Evolutionary conservation across 129 eudicot genomes (phyloP).

Genomic region (carrot (Daucus carota)): DH1_v3.0 NC_030388.2:32639001-32639500

Average conservation of each 20-base stretch:
- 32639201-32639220: slow-evolving; percentile 61
- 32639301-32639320: slow-evolving; percentile 81
- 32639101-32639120: not conserved
- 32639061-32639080: not conserved
- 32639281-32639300: slow-evolving; percentile 84
- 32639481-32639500: slow-evolving; percentile 76
- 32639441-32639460: too few species aligned
- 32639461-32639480: slow-evolving; percentile 45
- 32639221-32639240: slow-evolving; percentile 86
- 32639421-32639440: not conserved
- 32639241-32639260: slow-evolving; percentile 69
- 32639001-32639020: not conserved
- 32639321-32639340: slow-evolving; percentile 77
- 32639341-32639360: slow-evolving; percentile 53
- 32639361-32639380: slow-evolving; percentile 73
- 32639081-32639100: slow-evolving; percentile 9
- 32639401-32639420: not conserved
- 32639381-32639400: not conserved
- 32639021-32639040: not conserved
- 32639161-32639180: slow-evolving; percentile 57
- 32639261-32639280: slow-evolving; percentile 57
- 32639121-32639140: not conserved
- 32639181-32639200: slow-evolving; percentile 65
- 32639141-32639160: slow-evolving; percentile 39
- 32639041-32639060: not conserved